Conservation (phyloP, 2,329 filamentous ascomycete species). For the Microdochium bolleyi region DNA sequence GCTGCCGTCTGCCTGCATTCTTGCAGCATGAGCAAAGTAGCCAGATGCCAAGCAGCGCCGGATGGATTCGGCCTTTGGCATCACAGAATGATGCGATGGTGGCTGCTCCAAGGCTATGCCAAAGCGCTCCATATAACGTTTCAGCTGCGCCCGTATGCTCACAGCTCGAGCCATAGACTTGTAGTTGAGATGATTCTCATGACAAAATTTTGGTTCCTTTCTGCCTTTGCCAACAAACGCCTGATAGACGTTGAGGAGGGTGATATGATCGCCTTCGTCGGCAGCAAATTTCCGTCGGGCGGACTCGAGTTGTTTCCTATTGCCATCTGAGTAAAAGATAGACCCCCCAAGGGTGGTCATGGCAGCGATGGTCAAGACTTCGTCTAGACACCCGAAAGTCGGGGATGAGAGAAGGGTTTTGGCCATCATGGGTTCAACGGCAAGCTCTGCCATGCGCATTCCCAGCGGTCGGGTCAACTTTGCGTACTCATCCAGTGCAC, state of each 20-base stretch:
- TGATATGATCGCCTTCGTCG: conserved; percentile 90
- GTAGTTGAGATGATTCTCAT: conserved; percentile 80
- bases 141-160: conserved; percentile 79
- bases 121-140: conserved; percentile 80
- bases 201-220: conserved; percentile 80
- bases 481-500: conserved; percentile 81
- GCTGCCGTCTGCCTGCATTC: conserved; percentile 88
- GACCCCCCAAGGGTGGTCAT: conserved; percentile 84
- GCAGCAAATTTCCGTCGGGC: conserved; percentile 76
- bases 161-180: conserved; percentile 76
- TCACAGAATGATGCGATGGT: conserved; percentile 14
- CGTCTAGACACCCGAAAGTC: conserved; percentile 69
- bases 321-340: conserved; percentile 74
- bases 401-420: conserved; percentile 74
- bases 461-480: conserved; percentile 88
- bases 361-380: conserved; percentile 85
- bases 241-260: conserved; percentile 87
- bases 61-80: conserved; percentile 59
- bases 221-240: conserved; percentile 76
- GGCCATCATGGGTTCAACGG: conserved; percentile 92
- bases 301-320: conserved; percentile 67
- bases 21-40: conserved; percentile 88
- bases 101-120: conserved; percentile 61
- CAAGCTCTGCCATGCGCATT: conserved; percentile 82
- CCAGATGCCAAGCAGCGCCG: conserved; percentile 78